A percentile compares a stretch with the other conserved stretches of the same genome.
phyloP scores from a whole-genome alignment of 768 basidiomycete genomes.

The Myochromella boudieri region DNA sequence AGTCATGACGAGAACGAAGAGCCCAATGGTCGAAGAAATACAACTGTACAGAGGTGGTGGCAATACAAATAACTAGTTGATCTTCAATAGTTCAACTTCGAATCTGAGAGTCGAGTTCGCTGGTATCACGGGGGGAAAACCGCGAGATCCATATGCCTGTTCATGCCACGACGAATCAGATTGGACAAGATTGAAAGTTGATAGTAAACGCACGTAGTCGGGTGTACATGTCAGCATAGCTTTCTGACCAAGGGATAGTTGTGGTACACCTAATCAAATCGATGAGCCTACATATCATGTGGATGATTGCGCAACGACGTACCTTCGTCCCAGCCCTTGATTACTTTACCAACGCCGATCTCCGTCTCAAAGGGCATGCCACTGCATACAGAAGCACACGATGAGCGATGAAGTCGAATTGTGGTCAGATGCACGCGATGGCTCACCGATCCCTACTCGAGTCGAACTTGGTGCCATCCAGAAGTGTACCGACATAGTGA shows the following conservation, averaged over 20 bases:
- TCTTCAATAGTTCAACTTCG: constrained; percentile 80
- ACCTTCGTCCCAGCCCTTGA: constrained; percentile 93
- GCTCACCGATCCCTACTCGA: constrained; percentile 74
- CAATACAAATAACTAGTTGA: constrained; percentile 37
- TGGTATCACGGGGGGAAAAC: constrained; percentile 81
- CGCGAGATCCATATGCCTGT: constrained; percentile 72
- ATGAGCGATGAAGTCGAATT: constrained; percentile 4
- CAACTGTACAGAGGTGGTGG: constrained; percentile 4
- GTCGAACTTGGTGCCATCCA: constrained; percentile 67
- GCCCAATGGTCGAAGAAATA: constrained; percentile 13
- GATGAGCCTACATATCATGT: constrained; percentile 14
- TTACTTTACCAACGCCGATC: constrained; percentile 82
- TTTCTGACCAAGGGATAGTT: constrained; percentile 77
- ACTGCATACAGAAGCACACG: constrained; percentile 33
- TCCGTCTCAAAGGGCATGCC: constrained; percentile 59
- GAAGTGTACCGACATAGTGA: constrained; percentile 77
- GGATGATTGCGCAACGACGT: constrained; percentile 19
- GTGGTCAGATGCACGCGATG: constrained; percentile 17
- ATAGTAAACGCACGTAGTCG: constrained; percentile 65
- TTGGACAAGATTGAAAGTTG: neutral
- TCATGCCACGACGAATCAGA: constrained; percentile 6
- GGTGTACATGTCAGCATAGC: constrained; percentile 64
- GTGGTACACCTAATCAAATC: constrained; percentile 59
- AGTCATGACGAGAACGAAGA: constrained; percentile 10
- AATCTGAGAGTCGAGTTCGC: constrained; percentile 73